These are phyloP conservation scores for Xerocomellus intermedius DNA, from an alignment of 768 basidiomycete genomes.

Conservation along the genomic window DNA sequence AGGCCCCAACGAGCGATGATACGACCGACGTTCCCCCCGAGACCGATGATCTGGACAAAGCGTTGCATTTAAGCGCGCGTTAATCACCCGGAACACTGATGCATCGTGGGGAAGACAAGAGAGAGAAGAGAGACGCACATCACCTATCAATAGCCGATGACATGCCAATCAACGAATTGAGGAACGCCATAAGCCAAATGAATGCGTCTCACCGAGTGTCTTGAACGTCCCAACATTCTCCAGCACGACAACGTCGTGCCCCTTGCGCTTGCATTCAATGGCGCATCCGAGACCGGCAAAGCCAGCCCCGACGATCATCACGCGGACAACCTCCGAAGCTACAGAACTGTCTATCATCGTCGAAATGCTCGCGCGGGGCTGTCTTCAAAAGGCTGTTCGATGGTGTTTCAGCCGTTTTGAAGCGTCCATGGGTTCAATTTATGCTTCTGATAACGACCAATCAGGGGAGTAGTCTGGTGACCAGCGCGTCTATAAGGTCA, in stretches of 20 bases:
- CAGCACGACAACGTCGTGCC: conserved; percentile 26
- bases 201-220: conserved; percentile 13
- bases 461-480: not conserved
- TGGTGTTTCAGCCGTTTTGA: not conserved
- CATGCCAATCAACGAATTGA: not conserved
- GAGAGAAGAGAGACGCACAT: not conserved
- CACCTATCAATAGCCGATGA: not conserved
- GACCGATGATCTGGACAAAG: conserved; percentile 16
- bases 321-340: not conserved
- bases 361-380: not conserved
- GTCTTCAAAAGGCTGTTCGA: not conserved
- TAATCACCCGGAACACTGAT: not conserved
- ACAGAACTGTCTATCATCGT: not conserved
- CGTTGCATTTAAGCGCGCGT: not conserved
- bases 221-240: conserved; percentile 22
- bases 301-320: conserved; percentile 28
- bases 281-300: conserved; percentile 30
- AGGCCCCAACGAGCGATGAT: conserved; percentile 30
- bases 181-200: not conserved
- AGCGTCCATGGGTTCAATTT: not conserved
- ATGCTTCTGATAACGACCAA: not conserved
- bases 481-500: not conserved
- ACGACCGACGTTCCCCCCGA: conserved; percentile 27
- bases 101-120: no score
- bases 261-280: conserved; percentile 28